Conservation (phyloP, 345 rosid genomes). For the Brassica cretica region DNA sequence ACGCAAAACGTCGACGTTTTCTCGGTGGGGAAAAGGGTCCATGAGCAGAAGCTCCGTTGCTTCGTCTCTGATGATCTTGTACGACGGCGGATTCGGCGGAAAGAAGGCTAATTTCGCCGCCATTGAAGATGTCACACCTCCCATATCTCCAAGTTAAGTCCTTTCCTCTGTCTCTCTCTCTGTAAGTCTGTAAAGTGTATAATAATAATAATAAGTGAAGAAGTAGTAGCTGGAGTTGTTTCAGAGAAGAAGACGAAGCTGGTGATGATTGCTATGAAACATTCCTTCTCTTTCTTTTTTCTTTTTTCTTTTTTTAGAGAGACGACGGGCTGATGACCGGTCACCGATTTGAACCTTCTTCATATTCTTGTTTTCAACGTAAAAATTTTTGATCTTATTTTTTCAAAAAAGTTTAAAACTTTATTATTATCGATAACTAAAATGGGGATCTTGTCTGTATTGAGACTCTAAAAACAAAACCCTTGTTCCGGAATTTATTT, state of each 20-base stretch:
- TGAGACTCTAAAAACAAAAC: constrained; percentile 10
- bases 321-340: neutral
- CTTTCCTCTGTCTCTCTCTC: neutral
- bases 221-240: constrained; percentile 8
- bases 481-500: neutral
- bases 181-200: neutral
- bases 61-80: constrained; percentile 60
- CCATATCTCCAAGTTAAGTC: constrained; percentile 48
- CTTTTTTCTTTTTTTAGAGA: constrained; percentile 14
- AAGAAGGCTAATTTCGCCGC: constrained; percentile 95
- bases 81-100: constrained; percentile 92
- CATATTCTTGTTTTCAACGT: neutral
- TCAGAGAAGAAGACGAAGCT: constrained; percentile 37
- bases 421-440: neutral
- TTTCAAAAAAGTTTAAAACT: neutral
- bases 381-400: neutral
- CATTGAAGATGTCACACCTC: constrained; percentile 97
- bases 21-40: constrained; percentile 80
- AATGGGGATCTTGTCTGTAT: constrained; percentile 26
- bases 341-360: constrained; percentile 16
- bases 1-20: constrained; percentile 77
- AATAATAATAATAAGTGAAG: neutral
- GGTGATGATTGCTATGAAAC: constrained; percentile 33
- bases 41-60: constrained; percentile 65
- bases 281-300: constrained; percentile 27